Conservation (phyloP, 78 protist genomes). For the Polysphondylium violaceum region DNA sequence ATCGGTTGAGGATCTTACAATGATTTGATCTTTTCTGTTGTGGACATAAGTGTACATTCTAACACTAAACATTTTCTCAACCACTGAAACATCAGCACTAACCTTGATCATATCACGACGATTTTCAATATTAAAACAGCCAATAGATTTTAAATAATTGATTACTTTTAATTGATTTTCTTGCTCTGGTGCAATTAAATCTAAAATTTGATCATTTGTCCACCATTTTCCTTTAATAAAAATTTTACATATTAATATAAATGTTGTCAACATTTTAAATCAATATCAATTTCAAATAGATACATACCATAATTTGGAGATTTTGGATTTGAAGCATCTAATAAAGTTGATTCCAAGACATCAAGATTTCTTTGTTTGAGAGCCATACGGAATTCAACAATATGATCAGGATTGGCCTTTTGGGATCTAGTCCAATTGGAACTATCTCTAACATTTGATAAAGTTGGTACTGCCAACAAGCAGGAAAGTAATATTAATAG, state of each 20-base stretch:
- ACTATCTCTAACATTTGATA: background rate
- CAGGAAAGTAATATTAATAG: background rate
- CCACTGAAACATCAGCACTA: constrained; percentile 21
- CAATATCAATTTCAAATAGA: background rate
- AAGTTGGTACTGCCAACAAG: constrained; percentile 2
- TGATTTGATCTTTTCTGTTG: background rate
- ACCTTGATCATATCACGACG: constrained; percentile 22
- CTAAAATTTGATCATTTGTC: constrained; percentile 15
- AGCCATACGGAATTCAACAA: constrained; percentile 47
- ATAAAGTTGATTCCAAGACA: constrained; percentile 14
- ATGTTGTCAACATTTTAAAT: background rate
- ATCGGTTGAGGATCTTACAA: background rate
- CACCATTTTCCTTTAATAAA: constrained; percentile 26
- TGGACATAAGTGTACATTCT: constrained; percentile 42
- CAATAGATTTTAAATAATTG: background rate
- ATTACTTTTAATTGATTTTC: background rate
- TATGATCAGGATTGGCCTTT: constrained; percentile 4
- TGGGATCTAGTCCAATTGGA: constrained; percentile 12
- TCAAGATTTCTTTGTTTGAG: constrained; percentile 49
- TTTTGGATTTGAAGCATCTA: constrained; percentile 49
- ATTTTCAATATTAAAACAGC: constrained; percentile 14
- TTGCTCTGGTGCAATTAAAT: constrained; percentile 43
- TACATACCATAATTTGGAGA: constrained; percentile 57
- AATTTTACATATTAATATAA: too few species aligned
- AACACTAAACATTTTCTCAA: constrained; percentile 24